A percentile compares a stretch with the other conserved stretches of the same genome.
Evolutionary conservation across 805 yeast genomes (phyloP).

Genomic region (Soucietia sequanensis): DNA sequence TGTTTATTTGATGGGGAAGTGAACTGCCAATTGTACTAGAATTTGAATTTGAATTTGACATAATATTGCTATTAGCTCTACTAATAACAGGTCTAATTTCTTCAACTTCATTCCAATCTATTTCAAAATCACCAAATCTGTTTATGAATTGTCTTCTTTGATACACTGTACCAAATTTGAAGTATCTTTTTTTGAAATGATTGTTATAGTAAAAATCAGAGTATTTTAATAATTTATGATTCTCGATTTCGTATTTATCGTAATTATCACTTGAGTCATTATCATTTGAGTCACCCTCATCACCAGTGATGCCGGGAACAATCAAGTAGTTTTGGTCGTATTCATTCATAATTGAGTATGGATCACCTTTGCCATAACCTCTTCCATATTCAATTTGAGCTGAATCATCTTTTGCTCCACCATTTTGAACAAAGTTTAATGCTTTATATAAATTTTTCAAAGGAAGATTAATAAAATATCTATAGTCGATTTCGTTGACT

Average conservation of each 20-base stretch:
- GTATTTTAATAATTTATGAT: constrained; percentile 24
- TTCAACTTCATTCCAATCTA: constrained; percentile 21
- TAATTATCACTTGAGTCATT: constrained; percentile 2
- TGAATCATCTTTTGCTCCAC: constrained; percentile 9
- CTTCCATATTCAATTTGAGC: constrained; percentile 1
- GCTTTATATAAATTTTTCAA: constrained; percentile 48
- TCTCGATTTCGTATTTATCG: constrained; percentile 6
- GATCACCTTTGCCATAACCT: constrained; percentile 30
- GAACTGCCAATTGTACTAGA: no score
- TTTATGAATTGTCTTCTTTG: constrained; percentile 43
- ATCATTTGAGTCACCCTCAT: background rate
- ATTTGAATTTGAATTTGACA: background rate
- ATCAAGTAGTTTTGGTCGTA: constrained; percentile 14
- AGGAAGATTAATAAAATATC: constrained; percentile 44
- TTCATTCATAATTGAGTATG: constrained; percentile 15
- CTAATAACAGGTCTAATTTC: constrained; percentile 5
- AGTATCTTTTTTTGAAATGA: constrained; percentile 27
- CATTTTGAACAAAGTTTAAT: constrained; percentile 36
- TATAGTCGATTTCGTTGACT: constrained; percentile 39
- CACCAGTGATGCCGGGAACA: background rate
- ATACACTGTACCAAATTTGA: constrained; percentile 40
- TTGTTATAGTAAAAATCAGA: constrained; percentile 35
- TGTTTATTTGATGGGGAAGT: no score
- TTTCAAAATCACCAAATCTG: constrained; percentile 39
- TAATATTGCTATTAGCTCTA: background rate